Evolutionary conservation across 164 flowering plant genomes (phyloP), one percentile per base, ranked within the genome.

Genomic region (Amborella trichopoda): DNA sequence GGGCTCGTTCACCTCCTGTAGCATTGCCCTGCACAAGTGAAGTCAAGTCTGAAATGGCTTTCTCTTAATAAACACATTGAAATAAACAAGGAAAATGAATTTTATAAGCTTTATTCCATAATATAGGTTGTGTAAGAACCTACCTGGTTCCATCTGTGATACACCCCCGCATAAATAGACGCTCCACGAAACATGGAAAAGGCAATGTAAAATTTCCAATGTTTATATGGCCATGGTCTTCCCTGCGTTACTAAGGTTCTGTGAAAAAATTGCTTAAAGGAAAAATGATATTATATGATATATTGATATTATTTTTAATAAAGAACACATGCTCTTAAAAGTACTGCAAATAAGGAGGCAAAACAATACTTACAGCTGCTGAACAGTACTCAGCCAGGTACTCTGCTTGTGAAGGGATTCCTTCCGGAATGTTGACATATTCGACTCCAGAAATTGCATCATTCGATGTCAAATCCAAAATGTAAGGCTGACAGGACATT

Each of bases 1-100:
- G 71, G 41, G 99, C 96, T 41, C 95, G 80, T 54, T 80, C 72
- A 63, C 99, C 99, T 46, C 88, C 99, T 23, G 99, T 87, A 52
- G 99, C 99, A 85, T 84, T 93, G 33, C 99, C 99, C 99, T 93
- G 50, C 23, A 56, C 37, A 6, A 11, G 8, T 14, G 5, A 37
- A 37, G 12, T n/a, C n/a, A 13, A 14, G 5, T 37, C 13, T 14
- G 40, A 37, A 37, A 14, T 5, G 13, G n/a, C 4, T 37, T 14
- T 37, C 4, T 37, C n/a, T 37, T 37, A 16, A 16, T 5, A 14
- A 13, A 37, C n/a, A 16, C 40, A 37, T 11, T 30, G 8, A 16
- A 37, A 37, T 5, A 37, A 37, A 14, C 34, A 30, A 30, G 34
- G 14, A 30, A 30, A 30, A 30, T 8, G 34, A 30, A 30, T 8